phyloP scores from a whole-genome alignment of 2,329 filamentous ascomycete species.

The Penicillium italicum region DNA sequence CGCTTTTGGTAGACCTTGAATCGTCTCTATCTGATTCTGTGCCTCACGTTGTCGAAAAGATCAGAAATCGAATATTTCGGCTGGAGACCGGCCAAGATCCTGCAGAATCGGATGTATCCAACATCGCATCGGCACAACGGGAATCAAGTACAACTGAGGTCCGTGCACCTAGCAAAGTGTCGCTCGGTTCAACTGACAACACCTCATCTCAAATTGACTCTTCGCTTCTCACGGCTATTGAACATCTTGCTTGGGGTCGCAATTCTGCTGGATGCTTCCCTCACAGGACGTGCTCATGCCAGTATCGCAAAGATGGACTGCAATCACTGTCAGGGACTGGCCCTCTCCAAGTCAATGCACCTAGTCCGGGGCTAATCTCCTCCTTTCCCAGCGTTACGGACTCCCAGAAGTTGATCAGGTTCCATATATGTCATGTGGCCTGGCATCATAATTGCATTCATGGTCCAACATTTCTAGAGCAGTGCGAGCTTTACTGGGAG shows the following conservation, averaged over 20 bases:
- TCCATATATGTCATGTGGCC: constrained; percentile 22
- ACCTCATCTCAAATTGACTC: constrained; percentile 20
- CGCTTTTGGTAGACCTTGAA: constrained; percentile 22
- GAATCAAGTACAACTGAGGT: constrained; percentile 4
- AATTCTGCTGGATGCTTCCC: constrained; percentile 36
- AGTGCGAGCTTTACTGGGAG: constrained; percentile 26
- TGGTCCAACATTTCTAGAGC: constrained; percentile 24
- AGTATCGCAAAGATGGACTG: constrained; percentile 21
- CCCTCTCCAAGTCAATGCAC: constrained; percentile 11
- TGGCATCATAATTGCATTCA: constrained; percentile 29
- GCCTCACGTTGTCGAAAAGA: constrained; percentile 6
- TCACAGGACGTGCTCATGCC: constrained; percentile 31
- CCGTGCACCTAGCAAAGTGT: constrained; percentile 1
- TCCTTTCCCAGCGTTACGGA: constrained; percentile 10
- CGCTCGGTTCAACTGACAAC: constrained; percentile 4
- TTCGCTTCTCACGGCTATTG: constrained; percentile 33
- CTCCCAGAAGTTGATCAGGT: constrained; percentile 23
- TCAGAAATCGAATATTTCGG: constrained; percentile 21
- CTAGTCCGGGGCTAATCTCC: constrained; percentile 6
- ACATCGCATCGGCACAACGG: background rate
- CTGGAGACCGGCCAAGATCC: constrained; percentile 19
- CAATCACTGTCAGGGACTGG: constrained; percentile 13
- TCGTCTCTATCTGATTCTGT: constrained; percentile 6
- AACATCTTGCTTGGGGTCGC: constrained; percentile 40
- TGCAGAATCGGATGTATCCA: background rate